Percentiles rank a stretch among this genome's conserved stretches.
Conservation (phyloP, 805 yeast species). For the Suhomyces kilbournensis region DNA sequence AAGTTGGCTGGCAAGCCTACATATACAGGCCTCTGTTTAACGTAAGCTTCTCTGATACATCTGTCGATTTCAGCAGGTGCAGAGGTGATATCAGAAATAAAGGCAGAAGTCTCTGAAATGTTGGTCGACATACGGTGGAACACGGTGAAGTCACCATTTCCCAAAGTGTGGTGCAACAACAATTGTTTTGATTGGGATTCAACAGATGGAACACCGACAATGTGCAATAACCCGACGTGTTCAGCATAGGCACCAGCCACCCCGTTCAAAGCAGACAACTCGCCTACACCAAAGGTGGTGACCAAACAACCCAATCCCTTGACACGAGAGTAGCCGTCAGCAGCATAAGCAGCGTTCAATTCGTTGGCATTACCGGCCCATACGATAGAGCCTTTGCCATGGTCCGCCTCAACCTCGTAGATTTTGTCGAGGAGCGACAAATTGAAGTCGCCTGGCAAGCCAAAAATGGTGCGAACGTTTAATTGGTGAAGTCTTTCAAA, state of each 20-base stretch:
- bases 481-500: slow-evolving; percentile 78
- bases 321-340: slow-evolving; percentile 83
- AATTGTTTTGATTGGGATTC: slow-evolving; percentile 69
- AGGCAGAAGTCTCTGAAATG: slow-evolving; percentile 64
- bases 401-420: slow-evolving; percentile 61
- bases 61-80: slow-evolving; percentile 75
- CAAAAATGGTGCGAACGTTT: slow-evolving; percentile 67
- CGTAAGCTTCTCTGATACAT: slow-evolving; percentile 67
- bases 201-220: slow-evolving; percentile 83
- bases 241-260: slow-evolving; percentile 88
- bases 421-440: slow-evolving; percentile 66
- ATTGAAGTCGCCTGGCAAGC: slow-evolving; percentile 83
- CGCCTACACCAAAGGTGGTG: slow-evolving; percentile 92
- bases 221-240: slow-evolving; percentile 80
- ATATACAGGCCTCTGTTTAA: slow-evolving; percentile 77
- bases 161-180: slow-evolving; percentile 78
- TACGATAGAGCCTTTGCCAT: slow-evolving; percentile 39
- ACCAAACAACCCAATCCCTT: slow-evolving; percentile 71
- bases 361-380: slow-evolving; percentile 94
- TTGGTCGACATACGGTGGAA: slow-evolving; percentile 76
- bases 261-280: slow-evolving; percentile 78
- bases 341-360: slow-evolving; percentile 83
- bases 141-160: slow-evolving; percentile 77
- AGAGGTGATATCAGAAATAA: slow-evolving; percentile 57
- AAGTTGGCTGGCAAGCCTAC: slow-evolving; percentile 80